Percentiles rank a stretch among this genome's conserved stretches.
These are phyloP conservation scores for Nymphaea colorata DNA, from an alignment of 164 flowering plant genomes.

Conservation along the genomic window DNA sequence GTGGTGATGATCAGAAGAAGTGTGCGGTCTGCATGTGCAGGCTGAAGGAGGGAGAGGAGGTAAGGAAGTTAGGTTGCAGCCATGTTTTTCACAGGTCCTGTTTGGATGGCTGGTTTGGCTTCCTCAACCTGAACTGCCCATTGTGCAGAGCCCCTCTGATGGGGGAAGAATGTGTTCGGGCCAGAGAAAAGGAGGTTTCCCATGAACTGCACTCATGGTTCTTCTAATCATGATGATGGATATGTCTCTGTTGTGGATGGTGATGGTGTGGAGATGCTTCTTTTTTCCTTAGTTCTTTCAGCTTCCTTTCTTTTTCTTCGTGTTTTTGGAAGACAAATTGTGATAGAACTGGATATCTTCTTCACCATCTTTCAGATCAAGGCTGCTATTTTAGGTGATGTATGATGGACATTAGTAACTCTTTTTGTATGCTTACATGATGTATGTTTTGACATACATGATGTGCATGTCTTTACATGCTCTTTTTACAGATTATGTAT, in stretches of 20 bases:
- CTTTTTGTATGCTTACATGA: no score
- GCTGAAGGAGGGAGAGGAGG: neutral
- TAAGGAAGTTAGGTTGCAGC: neutral
- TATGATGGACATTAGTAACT: no score
- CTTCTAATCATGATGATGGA: neutral
- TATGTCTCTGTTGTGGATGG: neutral
- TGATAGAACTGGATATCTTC: neutral
- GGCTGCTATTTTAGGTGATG: no score
- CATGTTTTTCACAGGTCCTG: neutral
- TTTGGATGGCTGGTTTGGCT: neutral
- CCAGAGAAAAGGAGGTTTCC: neutral
- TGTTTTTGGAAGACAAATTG: neutral
- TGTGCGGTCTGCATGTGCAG: neutral
- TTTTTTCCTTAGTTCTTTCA: neutral
- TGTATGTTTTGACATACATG: no score
- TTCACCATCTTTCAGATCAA: neutral
- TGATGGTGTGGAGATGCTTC: neutral
- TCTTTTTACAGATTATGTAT: no score
- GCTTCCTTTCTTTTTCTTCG: neutral
- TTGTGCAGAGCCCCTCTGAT: neutral
- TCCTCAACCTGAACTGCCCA: neutral
- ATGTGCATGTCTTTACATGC: no score
- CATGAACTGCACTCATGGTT: neutral
- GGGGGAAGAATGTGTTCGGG: neutral
- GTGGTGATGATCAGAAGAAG: neutral